Percentiles rank a stretch among this genome's conserved stretches.
Evolutionary conservation across 2,329 filamentous ascomycete genomes (phyloP).

Genomic region (Talaromyces sp.): DNA sequence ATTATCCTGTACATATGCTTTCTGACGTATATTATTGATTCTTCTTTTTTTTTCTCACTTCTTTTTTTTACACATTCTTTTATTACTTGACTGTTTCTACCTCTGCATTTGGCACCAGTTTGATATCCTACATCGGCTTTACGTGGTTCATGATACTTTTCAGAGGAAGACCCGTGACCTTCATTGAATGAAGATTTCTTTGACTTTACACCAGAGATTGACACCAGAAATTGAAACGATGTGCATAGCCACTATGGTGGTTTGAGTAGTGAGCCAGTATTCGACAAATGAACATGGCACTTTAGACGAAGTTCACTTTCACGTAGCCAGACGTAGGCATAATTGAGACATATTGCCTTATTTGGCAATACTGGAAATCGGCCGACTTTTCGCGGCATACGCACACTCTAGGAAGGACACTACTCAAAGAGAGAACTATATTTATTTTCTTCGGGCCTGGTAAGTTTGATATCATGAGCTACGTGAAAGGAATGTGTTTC

Average conservation of each 20-base stretch:
- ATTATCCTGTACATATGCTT: conserved; percentile 16
- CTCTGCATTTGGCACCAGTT: conserved; percentile 1
- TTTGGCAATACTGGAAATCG: background rate
- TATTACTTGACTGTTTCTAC: background rate
- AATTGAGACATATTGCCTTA: background rate
- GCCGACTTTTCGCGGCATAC: no score
- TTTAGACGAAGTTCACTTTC: background rate
- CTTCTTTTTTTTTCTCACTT: background rate
- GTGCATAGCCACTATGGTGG: no score
- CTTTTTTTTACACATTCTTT: background rate
- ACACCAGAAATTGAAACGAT: background rate
- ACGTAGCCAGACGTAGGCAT: background rate
- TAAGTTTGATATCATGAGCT: no score
- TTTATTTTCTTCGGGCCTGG: no score
- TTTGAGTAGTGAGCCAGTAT: background rate
- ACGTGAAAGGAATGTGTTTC: no score
- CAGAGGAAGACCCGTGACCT: background rate
- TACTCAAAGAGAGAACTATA: no score
- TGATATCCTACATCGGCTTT: conserved; percentile 6
- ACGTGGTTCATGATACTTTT: background rate
- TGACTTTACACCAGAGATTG: background rate
- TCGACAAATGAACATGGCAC: background rate
- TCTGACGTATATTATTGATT: conserved; percentile 15
- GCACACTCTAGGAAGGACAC: no score
- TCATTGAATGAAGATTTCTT: background rate